Conservation (phyloP, 192 early-diverging fungal species). For the Entrophospora sp. region DNA sequence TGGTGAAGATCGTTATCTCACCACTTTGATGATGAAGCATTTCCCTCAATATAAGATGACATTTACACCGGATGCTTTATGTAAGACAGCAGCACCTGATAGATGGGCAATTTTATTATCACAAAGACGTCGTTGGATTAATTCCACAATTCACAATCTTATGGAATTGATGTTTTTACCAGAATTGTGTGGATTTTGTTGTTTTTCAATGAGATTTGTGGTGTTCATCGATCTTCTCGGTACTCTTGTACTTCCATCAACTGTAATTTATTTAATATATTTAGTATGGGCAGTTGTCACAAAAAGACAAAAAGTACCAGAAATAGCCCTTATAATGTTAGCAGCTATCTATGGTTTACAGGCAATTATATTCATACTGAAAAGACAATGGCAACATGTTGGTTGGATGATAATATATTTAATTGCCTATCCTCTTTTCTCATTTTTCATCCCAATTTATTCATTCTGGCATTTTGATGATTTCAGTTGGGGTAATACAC, state of each 20-base stretch:
- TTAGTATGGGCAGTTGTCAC: constrained; percentile 64
- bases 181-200: constrained; percentile 92
- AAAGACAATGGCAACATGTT: constrained; percentile 67
- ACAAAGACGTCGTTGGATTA: constrained; percentile 97
- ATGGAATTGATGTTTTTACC: constrained; percentile 78
- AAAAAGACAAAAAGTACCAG: constrained; percentile 56
- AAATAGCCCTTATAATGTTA: constrained; percentile 71
- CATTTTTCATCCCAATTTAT: constrained; percentile 86
- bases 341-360: constrained; percentile 84
- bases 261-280: constrained; percentile 72
- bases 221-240: constrained; percentile 89
- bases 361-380: constrained; percentile 49
- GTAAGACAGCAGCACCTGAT: constrained; percentile 87
- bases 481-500: constrained; percentile 97
- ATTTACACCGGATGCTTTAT: constrained; percentile 85
- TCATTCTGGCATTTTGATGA: constrained; percentile 99
- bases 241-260: constrained; percentile 68
- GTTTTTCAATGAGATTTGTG: constrained; percentile 96
- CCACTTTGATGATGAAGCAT: constrained; percentile 94
- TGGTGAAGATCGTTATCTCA: constrained; percentile 96
- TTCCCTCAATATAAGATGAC: constrained; percentile 92
- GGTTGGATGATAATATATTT: constrained; percentile 86
- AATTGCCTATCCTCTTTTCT: constrained; percentile 84
- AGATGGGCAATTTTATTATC: constrained; percentile 83
- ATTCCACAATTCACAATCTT: constrained; percentile 95